phyloP scores from a whole-genome alignment of 352 stramenopile species.

The Pythium periplocum region DNA sequence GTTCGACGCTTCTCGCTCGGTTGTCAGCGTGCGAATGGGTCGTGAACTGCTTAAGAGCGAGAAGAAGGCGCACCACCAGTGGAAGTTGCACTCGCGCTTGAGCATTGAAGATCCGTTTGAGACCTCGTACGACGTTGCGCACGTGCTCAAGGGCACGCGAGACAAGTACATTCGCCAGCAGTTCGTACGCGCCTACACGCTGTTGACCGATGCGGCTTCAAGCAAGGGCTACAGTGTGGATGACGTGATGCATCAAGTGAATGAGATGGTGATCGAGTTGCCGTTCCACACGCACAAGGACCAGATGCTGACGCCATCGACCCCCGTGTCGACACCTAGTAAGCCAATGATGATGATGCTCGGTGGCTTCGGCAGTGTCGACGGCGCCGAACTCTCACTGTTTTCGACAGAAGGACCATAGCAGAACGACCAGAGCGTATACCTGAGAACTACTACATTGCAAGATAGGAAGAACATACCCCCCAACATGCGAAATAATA shows the following conservation, averaged over 20 bases:
- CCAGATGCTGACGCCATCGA: slow-evolving; percentile 3
- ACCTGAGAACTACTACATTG: no score
- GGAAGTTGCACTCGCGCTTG: slow-evolving; percentile 70
- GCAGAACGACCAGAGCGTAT: no score
- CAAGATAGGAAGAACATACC: no score
- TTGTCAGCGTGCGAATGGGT: slow-evolving; percentile 68
- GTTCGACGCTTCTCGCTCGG: slow-evolving; percentile 63
- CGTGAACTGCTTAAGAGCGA: slow-evolving; percentile 67
- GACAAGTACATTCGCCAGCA: slow-evolving; percentile 86
- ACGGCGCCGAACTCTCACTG: no score
- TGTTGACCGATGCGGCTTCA: slow-evolving; percentile 42
- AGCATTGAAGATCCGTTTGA: slow-evolving; percentile 99
- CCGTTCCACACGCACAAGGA: slow-evolving; percentile 26
- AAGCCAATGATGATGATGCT: no score
- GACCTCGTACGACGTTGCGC: slow-evolving; percentile 95
- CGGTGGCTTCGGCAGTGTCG: no score
- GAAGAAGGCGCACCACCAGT: slow-evolving; percentile 59
- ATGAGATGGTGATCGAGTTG: slow-evolving; percentile 15
- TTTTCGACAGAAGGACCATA: no score
- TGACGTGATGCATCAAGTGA: slow-evolving; percentile 11
- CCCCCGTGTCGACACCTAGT: no score
- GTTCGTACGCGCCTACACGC: slow-evolving; percentile 62
- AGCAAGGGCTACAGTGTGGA: slow-evolving; percentile 4
- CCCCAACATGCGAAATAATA: no score
- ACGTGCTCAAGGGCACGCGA: slow-evolving; percentile 91